These are phyloP conservation scores for Niebla homalea DNA, from an alignment of 495 filamentous ascomycete species.

Conservation along the genomic window DNA sequence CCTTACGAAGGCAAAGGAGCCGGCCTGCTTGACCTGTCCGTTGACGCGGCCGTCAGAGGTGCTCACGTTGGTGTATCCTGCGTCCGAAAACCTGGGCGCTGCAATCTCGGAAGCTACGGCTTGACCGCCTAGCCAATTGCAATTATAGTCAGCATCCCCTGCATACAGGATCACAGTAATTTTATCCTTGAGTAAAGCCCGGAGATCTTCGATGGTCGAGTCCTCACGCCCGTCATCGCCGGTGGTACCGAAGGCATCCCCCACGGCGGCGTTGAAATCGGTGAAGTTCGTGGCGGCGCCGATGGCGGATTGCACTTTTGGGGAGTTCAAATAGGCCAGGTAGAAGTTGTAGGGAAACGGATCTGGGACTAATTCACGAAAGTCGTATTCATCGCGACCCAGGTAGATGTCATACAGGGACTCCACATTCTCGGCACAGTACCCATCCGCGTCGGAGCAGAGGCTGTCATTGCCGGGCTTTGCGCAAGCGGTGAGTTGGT, in stretches of 20 bases:
- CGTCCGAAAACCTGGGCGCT: slow-evolving; percentile 26
- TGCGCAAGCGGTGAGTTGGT: slow-evolving; percentile 38
- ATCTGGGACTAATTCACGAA: slow-evolving; percentile 36
- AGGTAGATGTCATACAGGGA: slow-evolving; percentile 21
- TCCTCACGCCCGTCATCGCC: slow-evolving; percentile 32
- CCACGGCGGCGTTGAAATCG: slow-evolving; percentile 33
- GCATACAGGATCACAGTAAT: slow-evolving; percentile 60
- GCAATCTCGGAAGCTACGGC: slow-evolving; percentile 25
- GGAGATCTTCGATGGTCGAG: slow-evolving; percentile 36
- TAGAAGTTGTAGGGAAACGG: slow-evolving; percentile 52
- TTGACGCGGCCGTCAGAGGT: slow-evolving; percentile 33
- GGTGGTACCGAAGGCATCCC: slow-evolving; percentile 36
- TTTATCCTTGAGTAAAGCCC: slow-evolving; percentile 37
- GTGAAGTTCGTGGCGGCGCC: slow-evolving; percentile 59
- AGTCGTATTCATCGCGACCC: slow-evolving; percentile 50
- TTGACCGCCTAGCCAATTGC: slow-evolving; percentile 28
- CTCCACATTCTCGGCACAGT: slow-evolving; percentile 30
- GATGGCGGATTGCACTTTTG: slow-evolving; percentile 47
- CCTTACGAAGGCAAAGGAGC: slow-evolving; percentile 45
- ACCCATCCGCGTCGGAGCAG: slow-evolving; percentile 25
- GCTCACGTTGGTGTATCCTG: slow-evolving; percentile 37
- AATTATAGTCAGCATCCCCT: slow-evolving; percentile 48
- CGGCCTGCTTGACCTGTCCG: slow-evolving; percentile 43
- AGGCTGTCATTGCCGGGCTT: slow-evolving; percentile 23
- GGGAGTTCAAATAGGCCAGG: slow-evolving; percentile 50